Evolutionary conservation across 768 basidiomycete species (phyloP), one percentile per base, ranked within the genome.

Genomic region (Cystobasidiopsis lactophilus): DNA sequence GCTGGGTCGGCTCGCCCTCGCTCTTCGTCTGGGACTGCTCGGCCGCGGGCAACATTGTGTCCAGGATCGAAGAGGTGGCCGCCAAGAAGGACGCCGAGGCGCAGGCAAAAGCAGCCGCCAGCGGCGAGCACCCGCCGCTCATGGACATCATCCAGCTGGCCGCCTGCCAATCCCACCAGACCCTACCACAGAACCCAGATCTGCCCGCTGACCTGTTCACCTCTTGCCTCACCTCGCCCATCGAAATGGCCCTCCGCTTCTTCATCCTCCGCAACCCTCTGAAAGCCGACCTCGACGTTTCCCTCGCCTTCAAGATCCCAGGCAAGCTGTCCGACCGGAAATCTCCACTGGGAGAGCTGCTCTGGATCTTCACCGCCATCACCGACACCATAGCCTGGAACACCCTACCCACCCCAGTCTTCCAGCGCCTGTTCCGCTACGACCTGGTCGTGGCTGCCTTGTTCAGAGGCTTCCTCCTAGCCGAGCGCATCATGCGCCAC

Each of bases 381-480:
- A 96, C 93, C 16, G 93, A 98, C 68, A 96, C 93, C 9, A 96
- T 98, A 57, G 93, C 93, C 5, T 98, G 93, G 93, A 89, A 89
- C 14, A 84, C 85, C 2, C 91, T 98, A 65, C 81, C 88, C 37
- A 76, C 80, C 43, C 88, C 93, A 35, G 75, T 85, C 3, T 96
- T 98, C 68, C 88, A 86, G 18, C 77, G 85, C 33, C 69, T 96
- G 24, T 96, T 95, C 66, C 75, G 93, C 40, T 91, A 88, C 51
- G 93, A 98, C 64, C 76, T 96, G 50, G 75, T 95, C 40, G 85
- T 96, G 49, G 89, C 93, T 1, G 93, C 86, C 5, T 71, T 98
- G 2, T 98, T 96, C 71, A 78, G 93, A 27, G 95, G 96, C 60
- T 98, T 93, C 71, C 76, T 98, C 5, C 74, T 96, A 44, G 93